Evolutionary conservation across 257 asterid genomes (phyloP).

Genomic region (Fraxinus cuspidata): DNA sequence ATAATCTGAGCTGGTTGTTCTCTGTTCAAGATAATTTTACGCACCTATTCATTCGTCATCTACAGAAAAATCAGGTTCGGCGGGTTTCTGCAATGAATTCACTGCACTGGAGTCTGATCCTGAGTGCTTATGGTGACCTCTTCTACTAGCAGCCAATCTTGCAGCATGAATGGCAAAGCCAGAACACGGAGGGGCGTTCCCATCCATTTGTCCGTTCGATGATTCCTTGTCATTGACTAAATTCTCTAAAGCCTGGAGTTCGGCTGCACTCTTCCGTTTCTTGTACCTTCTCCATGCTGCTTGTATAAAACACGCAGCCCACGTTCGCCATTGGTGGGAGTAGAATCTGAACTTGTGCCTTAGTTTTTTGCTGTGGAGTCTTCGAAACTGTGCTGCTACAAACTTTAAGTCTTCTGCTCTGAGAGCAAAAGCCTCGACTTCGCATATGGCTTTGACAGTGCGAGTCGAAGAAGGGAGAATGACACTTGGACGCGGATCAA

Average conservation of each 20-base stretch:
- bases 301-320: conserved; percentile 89
- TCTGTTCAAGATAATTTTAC: neutral
- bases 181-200: conserved; percentile 25
- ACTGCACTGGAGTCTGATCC: conserved; percentile 53
- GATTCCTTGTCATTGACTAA: conserved; percentile 19
- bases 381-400: conserved; percentile 79
- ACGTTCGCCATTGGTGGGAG: conserved; percentile 94
- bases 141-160: conserved; percentile 57
- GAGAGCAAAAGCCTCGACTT: conserved; percentile 87
- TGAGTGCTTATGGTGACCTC: conserved; percentile 48
- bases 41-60: conserved; percentile 49
- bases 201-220: conserved; percentile 12
- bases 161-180: conserved; percentile 39
- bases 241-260: conserved; percentile 56
- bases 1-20: neutral
- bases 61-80: conserved; percentile 86
- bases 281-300: conserved; percentile 88
- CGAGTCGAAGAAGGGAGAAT: conserved; percentile 90
- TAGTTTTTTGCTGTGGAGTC: conserved; percentile 87
- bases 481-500: conserved; percentile 84
- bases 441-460: conserved; percentile 79
- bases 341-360: conserved; percentile 90
- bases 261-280: conserved; percentile 50
- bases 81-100: conserved; percentile 72
- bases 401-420: conserved; percentile 80